Conservation (phyloP, 768 basidiomycete genomes). For the Mycena alexandri region DNA sequence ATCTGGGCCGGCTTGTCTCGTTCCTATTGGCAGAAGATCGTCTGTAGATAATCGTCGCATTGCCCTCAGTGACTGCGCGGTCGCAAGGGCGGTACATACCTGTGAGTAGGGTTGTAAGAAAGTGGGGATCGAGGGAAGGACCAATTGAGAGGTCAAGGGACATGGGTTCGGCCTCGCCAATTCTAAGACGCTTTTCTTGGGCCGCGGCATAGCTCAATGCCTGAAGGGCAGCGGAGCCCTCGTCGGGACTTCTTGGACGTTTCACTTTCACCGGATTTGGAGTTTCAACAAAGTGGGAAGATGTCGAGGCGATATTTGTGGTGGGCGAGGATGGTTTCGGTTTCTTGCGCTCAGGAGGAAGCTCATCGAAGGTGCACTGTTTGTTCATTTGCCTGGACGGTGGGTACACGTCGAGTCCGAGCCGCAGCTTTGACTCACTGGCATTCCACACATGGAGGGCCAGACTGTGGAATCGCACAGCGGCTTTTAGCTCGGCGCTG, state of each 20-base stretch:
- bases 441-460: slow-evolving; percentile 41
- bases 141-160: slow-evolving; percentile 35
- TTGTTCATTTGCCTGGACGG: slow-evolving; percentile 36
- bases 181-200: slow-evolving; percentile 36
- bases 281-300: slow-evolving; percentile 21
- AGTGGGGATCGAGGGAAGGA: slow-evolving; percentile 32
- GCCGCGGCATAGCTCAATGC: slow-evolving; percentile 37
- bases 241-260: slow-evolving; percentile 36
- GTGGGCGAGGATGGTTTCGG: slow-evolving; percentile 21
- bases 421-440: slow-evolving; percentile 31
- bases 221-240: slow-evolving; percentile 36
- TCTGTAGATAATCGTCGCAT: slow-evolving; percentile 9
- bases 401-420: neutral
- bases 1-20: slow-evolving; percentile 35
- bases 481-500: slow-evolving; percentile 39
- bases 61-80: neutral
- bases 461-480: slow-evolving; percentile 37
- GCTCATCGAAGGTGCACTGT: slow-evolving; percentile 40
- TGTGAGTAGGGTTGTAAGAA: slow-evolving; percentile 36
- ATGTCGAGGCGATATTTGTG: slow-evolving; percentile 13
- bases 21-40: slow-evolving; percentile 32
- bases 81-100: slow-evolving; percentile 7
- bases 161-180: slow-evolving; percentile 31
- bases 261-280: slow-evolving; percentile 25
- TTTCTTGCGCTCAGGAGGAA: slow-evolving; percentile 40